phyloP scores from a whole-genome alignment of 495 filamentous ascomycete genomes.

The Penicillium dipodomyicola region DNA sequence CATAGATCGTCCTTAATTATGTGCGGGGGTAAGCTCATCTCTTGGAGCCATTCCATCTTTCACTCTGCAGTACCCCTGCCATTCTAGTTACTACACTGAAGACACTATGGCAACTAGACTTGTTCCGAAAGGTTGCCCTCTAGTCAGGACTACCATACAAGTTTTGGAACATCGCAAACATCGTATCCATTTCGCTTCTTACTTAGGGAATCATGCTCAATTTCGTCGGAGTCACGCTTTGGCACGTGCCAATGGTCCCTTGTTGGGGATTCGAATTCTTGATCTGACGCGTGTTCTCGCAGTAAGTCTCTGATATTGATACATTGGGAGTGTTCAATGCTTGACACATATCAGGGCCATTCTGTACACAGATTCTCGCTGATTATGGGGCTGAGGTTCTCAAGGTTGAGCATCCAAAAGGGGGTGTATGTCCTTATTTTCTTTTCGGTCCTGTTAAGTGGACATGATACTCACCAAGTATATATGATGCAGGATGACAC shows the following conservation, averaged over 20 bases:
- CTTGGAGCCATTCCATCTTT: too few relatives aligned
- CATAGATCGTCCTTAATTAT: too few relatives aligned
- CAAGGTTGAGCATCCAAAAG: slow-evolving; percentile 82
- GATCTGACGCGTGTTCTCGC: slow-evolving; percentile 90
- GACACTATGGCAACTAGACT: not conserved
- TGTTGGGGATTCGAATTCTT: slow-evolving; percentile 73
- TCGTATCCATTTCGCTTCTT: not conserved
- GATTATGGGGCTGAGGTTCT: slow-evolving; percentile 90
- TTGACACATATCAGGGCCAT: slow-evolving; percentile 49
- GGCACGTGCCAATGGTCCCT: slow-evolving; percentile 36
- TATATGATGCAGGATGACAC: slow-evolving; percentile 20
- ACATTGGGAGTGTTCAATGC: not conserved
- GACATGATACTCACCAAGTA: not conserved
- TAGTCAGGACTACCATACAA: not conserved
- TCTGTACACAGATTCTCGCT: slow-evolving; percentile 89
- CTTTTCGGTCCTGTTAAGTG: too few relatives aligned
- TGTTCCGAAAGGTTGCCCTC: not conserved
- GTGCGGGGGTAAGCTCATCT: too few relatives aligned
- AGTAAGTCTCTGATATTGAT: slow-evolving; percentile 48
- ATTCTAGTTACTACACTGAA: too few relatives aligned
- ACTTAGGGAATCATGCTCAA: not conserved
- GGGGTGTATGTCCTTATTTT: slow-evolving; percentile 50
- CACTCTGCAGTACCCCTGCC: too few relatives aligned
- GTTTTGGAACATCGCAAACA: not conserved
- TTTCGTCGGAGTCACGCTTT: not conserved